A percentile compares a stretch with the other conserved stretches of the same genome.
Conservation (phyloP, 2,329 filamentous ascomycete species). For the Trichophaea hybrida region DNA sequence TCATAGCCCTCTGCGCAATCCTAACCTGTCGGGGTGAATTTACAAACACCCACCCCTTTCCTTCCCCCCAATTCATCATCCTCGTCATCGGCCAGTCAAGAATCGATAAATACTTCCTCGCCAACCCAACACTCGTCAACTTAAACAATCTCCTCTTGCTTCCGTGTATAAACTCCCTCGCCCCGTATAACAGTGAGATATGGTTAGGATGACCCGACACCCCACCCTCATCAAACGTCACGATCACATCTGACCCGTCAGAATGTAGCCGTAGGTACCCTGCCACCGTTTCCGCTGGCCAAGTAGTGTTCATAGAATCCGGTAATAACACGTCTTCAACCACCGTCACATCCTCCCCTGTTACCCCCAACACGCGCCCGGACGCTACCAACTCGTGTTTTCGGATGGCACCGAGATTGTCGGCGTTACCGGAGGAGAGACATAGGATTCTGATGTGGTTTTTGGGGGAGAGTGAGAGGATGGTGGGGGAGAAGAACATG, state of each 20-base stretch:
- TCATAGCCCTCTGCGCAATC: conserved; percentile 74
- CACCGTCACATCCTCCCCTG: conserved; percentile 33
- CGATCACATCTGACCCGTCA: conserved; percentile 50
- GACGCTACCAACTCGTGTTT: conserved; percentile 74
- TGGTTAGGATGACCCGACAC: conserved; percentile 89
- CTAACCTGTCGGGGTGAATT: conserved; percentile 50
- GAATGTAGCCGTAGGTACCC: not conserved
- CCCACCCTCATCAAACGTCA: conserved; percentile 78
- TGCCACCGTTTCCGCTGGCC: conserved; percentile 58
- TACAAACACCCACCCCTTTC: conserved; percentile 49
- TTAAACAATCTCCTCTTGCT: conserved; percentile 50
- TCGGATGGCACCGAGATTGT: conserved; percentile 69
- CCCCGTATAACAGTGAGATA: conserved; percentile 72
- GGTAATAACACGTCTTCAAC: conserved; percentile 45
- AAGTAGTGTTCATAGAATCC: conserved; percentile 72
- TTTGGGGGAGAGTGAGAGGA: conserved; percentile 67
- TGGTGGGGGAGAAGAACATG: conserved; percentile 94
- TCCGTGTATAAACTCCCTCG: conserved; percentile 51
- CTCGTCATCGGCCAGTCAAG: conserved; percentile 64
- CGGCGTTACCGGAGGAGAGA: conserved; percentile 69
- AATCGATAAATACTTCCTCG: conserved; percentile 68
- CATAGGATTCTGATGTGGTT: conserved; percentile 94
- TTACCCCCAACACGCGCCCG: conserved; percentile 61
- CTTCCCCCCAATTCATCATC: conserved; percentile 6
- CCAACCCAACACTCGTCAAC: conserved; percentile 54